phyloP scores from a whole-genome alignment of 2,329 filamentous ascomycete species.

The Lachnellula cervina region DNA sequence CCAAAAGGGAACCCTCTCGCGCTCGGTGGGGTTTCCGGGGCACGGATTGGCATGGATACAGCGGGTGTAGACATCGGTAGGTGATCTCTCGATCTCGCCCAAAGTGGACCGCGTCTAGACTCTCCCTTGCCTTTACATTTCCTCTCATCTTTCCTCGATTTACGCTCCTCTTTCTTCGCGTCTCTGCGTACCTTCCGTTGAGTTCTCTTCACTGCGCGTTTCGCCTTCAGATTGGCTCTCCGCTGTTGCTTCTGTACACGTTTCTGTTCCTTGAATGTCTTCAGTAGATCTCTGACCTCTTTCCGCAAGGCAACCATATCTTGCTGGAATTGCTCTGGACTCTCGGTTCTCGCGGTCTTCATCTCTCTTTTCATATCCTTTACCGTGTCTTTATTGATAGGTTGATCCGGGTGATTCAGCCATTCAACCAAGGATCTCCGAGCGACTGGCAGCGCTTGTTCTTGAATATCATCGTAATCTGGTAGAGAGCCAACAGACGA shows the following conservation, averaged over 20 bases:
- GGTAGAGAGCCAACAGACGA: constrained; percentile 50
- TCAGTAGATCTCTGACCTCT: constrained; percentile 42
- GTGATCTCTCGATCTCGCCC: background rate
- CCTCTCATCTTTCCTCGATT: constrained; percentile 31
- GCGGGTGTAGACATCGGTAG: background rate
- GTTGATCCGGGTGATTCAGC: constrained; percentile 46
- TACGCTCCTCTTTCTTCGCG: constrained; percentile 26
- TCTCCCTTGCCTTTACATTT: constrained; percentile 11
- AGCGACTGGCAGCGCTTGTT: constrained; percentile 44
- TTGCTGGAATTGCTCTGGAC: constrained; percentile 11
- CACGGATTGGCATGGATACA: constrained; percentile 1
- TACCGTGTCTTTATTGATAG: constrained; percentile 43
- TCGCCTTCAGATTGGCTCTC: constrained; percentile 22
- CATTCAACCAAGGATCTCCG: constrained; percentile 43
- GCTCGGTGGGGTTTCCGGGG: constrained; percentile 1
- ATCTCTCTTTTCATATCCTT: constrained; percentile 40
- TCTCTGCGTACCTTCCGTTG: constrained; percentile 16
- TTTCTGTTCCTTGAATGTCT: constrained; percentile 41
- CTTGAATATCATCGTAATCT: constrained; percentile 46
- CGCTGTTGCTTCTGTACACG: constrained; percentile 32
- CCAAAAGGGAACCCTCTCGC: constrained; percentile 12
- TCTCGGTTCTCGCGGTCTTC: constrained; percentile 34
- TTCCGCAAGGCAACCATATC: constrained; percentile 37
- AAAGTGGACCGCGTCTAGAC: background rate
- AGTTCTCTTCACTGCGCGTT: constrained; percentile 7